Percentiles rank a stretch among this genome's conserved stretches.
Conservation (phyloP, 306 rosid species). For the Trifolium pratense region DNA sequence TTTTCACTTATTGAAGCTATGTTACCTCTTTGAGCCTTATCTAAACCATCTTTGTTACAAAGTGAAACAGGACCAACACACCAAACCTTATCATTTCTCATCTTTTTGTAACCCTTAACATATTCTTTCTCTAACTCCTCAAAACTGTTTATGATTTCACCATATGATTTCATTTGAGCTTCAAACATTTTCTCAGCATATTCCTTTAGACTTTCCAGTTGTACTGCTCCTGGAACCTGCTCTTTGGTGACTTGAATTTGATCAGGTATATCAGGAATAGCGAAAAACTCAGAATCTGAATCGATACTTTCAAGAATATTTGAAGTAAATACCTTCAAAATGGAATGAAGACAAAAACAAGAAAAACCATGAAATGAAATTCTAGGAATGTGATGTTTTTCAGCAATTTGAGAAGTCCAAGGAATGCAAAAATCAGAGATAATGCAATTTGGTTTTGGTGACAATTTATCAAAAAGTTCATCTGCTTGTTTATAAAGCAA, state of each 20-base stretch:
- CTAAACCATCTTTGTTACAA: conserved; percentile 45
- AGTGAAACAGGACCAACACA: conserved; percentile 65
- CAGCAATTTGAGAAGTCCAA: conserved; percentile 57
- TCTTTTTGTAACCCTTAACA: conserved; percentile 42
- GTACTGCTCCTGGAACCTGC: not conserved
- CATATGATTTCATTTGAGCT: conserved; percentile 47
- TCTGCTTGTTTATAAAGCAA: conserved; percentile 50
- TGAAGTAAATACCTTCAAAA: not conserved
- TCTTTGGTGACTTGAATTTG: conserved; percentile 40
- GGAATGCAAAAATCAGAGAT: conserved; percentile 60
- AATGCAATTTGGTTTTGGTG: conserved; percentile 59
- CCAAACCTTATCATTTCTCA: conserved; percentile 50
- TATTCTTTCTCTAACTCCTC: conserved; percentile 58
- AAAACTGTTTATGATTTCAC: conserved; percentile 52
- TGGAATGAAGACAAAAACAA: conserved; percentile 47
- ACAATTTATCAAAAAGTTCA: conserved; percentile 37
- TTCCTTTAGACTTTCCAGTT: not conserved
- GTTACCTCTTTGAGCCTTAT: conserved; percentile 68
- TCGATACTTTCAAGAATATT: conserved; percentile 41
- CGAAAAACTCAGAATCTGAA: conserved; percentile 41
- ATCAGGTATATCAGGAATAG: conserved; percentile 47
- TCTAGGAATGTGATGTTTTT: conserved; percentile 55
- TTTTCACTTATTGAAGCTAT: conserved; percentile 43
- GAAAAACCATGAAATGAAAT: conserved; percentile 50
- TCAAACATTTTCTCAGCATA: not conserved